These are phyloP conservation scores for Amesomyces nigricolor DNA, from an alignment of 2,329 filamentous ascomycete species.

Conservation along the genomic window DNA sequence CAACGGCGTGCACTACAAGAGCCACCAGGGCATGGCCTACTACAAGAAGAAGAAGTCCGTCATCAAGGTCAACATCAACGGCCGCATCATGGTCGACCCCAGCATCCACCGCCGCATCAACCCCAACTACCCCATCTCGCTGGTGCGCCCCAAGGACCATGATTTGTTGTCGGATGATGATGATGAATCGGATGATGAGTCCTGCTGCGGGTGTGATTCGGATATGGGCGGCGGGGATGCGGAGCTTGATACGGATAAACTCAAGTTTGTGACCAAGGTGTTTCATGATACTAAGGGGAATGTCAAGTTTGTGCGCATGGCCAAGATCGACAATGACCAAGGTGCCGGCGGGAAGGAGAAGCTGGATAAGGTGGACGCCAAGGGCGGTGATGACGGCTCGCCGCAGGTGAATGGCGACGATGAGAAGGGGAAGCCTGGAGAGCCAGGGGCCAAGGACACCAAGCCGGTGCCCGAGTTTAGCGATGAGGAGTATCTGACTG, in stretches of 20 bases:
- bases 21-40: constrained; percentile 78
- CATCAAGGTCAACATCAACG: constrained; percentile 77
- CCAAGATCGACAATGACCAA: constrained; percentile 33
- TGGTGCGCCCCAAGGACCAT: constrained; percentile 66
- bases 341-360: constrained; percentile 41
- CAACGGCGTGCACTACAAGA: constrained; percentile 77
- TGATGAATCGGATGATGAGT: constrained; percentile 41
- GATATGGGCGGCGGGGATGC: constrained; percentile 34
- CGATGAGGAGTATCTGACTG: constrained; percentile 78
- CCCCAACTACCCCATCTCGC: constrained; percentile 75
- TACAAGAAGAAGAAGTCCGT: constrained; percentile 72
- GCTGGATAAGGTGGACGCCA: constrained; percentile 47
- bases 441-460: constrained; percentile 24
- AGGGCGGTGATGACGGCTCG: constrained; percentile 23
- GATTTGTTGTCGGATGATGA: constrained; percentile 50
- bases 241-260: constrained; percentile 39
- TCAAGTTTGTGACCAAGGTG: constrained; percentile 47
- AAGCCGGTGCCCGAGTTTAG: constrained; percentile 52
- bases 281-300: constrained; percentile 42
- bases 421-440: background rate
- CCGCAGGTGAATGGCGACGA: constrained; percentile 12
- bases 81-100: constrained; percentile 83
- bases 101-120: constrained; percentile 77
- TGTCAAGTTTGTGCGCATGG: constrained; percentile 31
- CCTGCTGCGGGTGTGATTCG: constrained; percentile 36